Evolutionary conservation across 805 yeast species (phyloP).

Genomic region (Scheffersomyces lignosus): DNA sequence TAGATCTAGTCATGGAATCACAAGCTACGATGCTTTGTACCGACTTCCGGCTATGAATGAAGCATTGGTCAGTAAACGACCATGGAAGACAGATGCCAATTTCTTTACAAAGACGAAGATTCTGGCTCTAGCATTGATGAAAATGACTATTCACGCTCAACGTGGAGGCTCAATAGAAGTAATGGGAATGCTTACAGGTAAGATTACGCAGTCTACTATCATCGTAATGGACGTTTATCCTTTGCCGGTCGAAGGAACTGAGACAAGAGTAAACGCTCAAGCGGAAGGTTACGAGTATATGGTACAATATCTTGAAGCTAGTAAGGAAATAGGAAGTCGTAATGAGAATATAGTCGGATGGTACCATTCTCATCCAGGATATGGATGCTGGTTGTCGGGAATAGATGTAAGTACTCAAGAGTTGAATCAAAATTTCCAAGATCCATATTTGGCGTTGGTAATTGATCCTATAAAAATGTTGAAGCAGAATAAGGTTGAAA

Average conservation of each 20-base stretch:
- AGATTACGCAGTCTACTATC: constrained; percentile 53
- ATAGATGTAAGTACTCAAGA: constrained; percentile 90
- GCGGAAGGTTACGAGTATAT: constrained; percentile 93
- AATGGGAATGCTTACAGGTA: constrained; percentile 94
- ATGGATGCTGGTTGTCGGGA: constrained; percentile 95
- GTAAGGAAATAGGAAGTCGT: constrained; percentile 44
- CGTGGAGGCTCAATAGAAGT: constrained; percentile 86
- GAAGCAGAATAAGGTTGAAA: constrained; percentile 65
- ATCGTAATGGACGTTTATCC: constrained; percentile 81
- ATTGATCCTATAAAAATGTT: constrained; percentile 77
- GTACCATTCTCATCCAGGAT: constrained; percentile 99
- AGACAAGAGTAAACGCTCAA: constrained; percentile 92
- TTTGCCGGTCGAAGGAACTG: constrained; percentile 94
- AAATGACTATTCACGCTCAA: constrained; percentile 78
- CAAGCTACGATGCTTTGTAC: constrained; percentile 4
- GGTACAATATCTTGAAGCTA: constrained; percentile 72
- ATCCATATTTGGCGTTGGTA: constrained; percentile 87
- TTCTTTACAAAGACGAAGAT: constrained; percentile 64
- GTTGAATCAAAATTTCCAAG: constrained; percentile 84
- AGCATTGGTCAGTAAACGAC: constrained; percentile 22
- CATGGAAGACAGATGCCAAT: constrained; percentile 59
- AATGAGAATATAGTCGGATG: constrained; percentile 85
- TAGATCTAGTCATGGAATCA: background rate
- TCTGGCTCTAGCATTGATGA: constrained; percentile 68
- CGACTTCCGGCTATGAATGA: constrained; percentile 11